phyloP scores from a whole-genome alignment of 805 yeast genomes.

The Candida lessepsii region DNA sequence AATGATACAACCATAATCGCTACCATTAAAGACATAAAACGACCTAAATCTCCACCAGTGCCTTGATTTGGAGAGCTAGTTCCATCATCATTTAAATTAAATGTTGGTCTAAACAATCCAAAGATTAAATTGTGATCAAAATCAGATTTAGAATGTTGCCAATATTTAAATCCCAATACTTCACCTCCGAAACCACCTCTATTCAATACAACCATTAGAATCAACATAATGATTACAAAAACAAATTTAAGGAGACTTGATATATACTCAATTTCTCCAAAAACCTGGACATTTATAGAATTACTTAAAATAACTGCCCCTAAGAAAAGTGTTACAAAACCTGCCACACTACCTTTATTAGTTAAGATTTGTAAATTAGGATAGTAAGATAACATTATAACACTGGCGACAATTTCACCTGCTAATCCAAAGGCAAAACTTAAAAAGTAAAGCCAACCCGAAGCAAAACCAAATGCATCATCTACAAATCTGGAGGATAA shows the following conservation, averaged over 20 bases:
- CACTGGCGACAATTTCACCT: slow-evolving; percentile 77
- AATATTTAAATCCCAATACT: slow-evolving; percentile 64
- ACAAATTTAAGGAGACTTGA: slow-evolving; percentile 59
- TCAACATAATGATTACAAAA: slow-evolving; percentile 50
- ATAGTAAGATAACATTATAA: slow-evolving; percentile 72
- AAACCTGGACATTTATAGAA: slow-evolving; percentile 64
- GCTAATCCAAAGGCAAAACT: slow-evolving; percentile 73
- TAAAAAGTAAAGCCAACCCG: slow-evolving; percentile 73
- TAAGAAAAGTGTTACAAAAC: slow-evolving; percentile 64
- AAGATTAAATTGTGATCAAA: slow-evolving; percentile 48
- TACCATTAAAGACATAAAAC: slow-evolving; percentile 57
- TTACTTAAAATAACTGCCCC: slow-evolving; percentile 50
- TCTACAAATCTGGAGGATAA: slow-evolving; percentile 72
- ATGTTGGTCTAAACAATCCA: slow-evolving; percentile 75
- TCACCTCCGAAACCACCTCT: slow-evolving; percentile 50
- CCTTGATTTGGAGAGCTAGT: slow-evolving; percentile 44
- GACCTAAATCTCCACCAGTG: slow-evolving; percentile 58
- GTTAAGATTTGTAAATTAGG: slow-evolving; percentile 52
- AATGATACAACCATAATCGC: slow-evolving; percentile 67
- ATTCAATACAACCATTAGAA: slow-evolving; percentile 65
- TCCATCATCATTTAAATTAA: slow-evolving; percentile 63
- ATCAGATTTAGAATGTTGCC: slow-evolving; percentile 57
- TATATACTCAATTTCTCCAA: slow-evolving; percentile 72
- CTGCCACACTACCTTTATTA: slow-evolving; percentile 42
- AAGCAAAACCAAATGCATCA: slow-evolving; percentile 73